Evolutionary conservation across 2,329 filamentous ascomycete genomes (phyloP), one percentile per base, ranked within the genome.

Genomic region (Phaeophleospora eucalypticola): DNA sequence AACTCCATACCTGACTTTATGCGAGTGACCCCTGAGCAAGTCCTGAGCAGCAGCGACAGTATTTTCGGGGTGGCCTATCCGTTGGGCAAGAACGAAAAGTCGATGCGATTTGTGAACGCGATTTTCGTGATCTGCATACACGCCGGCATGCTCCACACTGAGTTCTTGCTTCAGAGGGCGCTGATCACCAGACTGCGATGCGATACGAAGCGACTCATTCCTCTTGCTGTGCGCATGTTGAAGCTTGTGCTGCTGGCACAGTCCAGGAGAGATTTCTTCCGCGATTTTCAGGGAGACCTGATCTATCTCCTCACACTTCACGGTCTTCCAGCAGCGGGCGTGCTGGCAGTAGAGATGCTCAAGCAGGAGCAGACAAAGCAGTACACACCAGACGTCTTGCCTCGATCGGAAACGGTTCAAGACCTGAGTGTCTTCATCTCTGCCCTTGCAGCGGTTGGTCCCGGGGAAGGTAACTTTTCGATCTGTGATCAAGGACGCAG

Each of bases 101-200:
- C 45, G 10, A 54, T 49, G 39, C 51, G 54, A 0, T 57, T 61
- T 0, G 49, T 77, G 0, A 76, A 75, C 42, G 65, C 67, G 4
- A 65, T 74, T 2, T 68, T 77, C 12, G 59, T 81, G 1, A 48
- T 66, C 2, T 62, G 59, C 38, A 57, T 64, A 2, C 60, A 65
- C 35, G 49, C 54, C 1, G 62, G 62, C 2, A 72, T 78, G 37
- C 62, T 81, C 0, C 75, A 81, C 35, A 82, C 81, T 33, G 66
- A 78, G 2, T 82, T 84, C 47, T 72, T 83, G 8, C 65, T 82
- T 4, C 76, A 83, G 46, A 69, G 81, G 14, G 69, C 82, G 0
- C 63, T 83, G 7, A 67, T 77, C 17, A 78, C 76, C 15, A 66
- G 68, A 36, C 59, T 63, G 3, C 61, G 62, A 14, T 46, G 50